These are phyloP conservation scores for Remersonia thermophila DNA, from an alignment of 2,329 filamentous ascomycete genomes.

Conservation along the genomic window DNA sequence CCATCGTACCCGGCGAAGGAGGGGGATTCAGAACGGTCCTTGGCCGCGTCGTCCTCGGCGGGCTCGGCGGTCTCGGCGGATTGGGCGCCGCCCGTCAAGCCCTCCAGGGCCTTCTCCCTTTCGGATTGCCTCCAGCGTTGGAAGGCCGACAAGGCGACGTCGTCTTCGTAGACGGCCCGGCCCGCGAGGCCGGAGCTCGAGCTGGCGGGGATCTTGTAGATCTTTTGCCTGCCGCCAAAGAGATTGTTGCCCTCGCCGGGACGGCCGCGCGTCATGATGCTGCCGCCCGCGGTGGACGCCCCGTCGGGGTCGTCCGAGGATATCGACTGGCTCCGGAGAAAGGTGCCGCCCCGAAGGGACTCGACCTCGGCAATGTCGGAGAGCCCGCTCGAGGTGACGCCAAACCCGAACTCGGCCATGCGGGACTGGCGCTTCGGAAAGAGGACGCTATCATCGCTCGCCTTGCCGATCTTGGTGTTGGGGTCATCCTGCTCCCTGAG, in stretches of 20 bases:
- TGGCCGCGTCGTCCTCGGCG: slow-evolving; percentile 23
- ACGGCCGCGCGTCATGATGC: slow-evolving; percentile 73
- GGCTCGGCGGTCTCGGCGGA: slow-evolving; percentile 13
- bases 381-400: slow-evolving; percentile 38
- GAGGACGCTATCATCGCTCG: slow-evolving; percentile 87
- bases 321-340: slow-evolving; percentile 52
- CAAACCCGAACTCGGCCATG: slow-evolving; percentile 55
- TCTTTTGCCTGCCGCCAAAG: slow-evolving; percentile 91
- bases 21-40: slow-evolving; percentile 41
- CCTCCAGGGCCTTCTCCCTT: slow-evolving; percentile 34
- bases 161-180: slow-evolving; percentile 71
- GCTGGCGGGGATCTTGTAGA: slow-evolving; percentile 64
- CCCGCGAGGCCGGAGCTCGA: slow-evolving; percentile 42
- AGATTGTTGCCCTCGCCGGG: slow-evolving; percentile 83
- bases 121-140: slow-evolving; percentile 59
- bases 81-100: slow-evolving; percentile 17
- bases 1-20: slow-evolving; percentile 54
- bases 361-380: slow-evolving; percentile 85
- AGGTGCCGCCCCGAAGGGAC: slow-evolving; percentile 54
- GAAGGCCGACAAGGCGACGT: slow-evolving; percentile 72
- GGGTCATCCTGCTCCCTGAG: slow-evolving; percentile 89
- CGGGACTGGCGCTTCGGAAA: slow-evolving; percentile 71
- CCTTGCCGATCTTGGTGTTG: slow-evolving; percentile 77
- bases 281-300: slow-evolving; percentile 38
- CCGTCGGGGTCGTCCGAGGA: slow-evolving; percentile 54